Base-by-base conservation (phyloP, 345 rosid species). In the Eucalyptus curtisii region DNA sequence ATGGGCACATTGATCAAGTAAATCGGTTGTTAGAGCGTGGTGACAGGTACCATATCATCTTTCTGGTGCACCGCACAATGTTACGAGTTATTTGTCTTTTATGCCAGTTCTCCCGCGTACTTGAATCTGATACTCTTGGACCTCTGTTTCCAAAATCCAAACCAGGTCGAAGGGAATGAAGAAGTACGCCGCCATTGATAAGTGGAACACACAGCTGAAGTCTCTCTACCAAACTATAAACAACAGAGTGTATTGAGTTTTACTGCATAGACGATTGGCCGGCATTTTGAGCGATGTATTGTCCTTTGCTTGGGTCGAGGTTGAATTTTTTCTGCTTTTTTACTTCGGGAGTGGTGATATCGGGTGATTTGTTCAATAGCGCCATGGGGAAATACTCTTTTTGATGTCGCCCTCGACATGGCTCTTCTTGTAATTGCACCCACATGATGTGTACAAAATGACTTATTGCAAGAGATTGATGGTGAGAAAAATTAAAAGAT, bases 1-100 rank as follows among this genome's bases (percentile, higher is more conserved):
- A 96, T 47, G 99, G 99, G 17, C 99, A 98, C 91, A 98, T 98
- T 87, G 99, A 98, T 88, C 99, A 98, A 93, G 99, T 98, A 90
- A 98, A 98, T 92, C 93, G 97, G 86, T 90, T 96, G 49, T 91
- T 98, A 86, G 98, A 97, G 93, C 99, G 99, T 86, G 96, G 98
- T 14, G 96, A 96, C 94, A 95, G 97, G 98, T 96, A 81, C 40
- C 45, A 2, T 48, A 20, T 66, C 47, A 13, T 59, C 53, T 49
- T 71, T 71, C 76, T 81, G 68, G 55, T 15, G 68, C 49, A 49
- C 24, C 47, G 3, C 20, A 7, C 84, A 76, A 20, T 37, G 47
- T 76, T 11, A 40, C 30, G 6, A 20, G 84, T 76, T 40, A 24
- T 37, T 20, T 12, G 16, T 20, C 47, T 76, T 76, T 22, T 76